A percentile compares a stretch with the other conserved stretches of the same genome.
These are phyloP conservation scores for Pleomassaria siparia DNA, from an alignment of 2,329 filamentous ascomycete genomes.

Conservation along the genomic window DNA sequence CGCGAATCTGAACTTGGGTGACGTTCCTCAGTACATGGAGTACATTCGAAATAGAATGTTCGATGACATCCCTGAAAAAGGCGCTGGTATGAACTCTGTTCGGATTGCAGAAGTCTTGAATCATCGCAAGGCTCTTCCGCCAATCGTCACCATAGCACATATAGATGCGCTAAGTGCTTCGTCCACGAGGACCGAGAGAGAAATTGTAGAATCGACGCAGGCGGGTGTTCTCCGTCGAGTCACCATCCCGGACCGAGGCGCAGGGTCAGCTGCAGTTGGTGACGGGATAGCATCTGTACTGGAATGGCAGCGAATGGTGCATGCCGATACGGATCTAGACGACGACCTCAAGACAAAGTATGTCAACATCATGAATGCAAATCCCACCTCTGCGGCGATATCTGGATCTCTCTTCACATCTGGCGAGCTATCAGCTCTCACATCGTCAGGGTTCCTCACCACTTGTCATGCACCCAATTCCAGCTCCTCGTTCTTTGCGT, in stretches of 20 bases:
- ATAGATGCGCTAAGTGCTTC: slow-evolving; percentile 64
- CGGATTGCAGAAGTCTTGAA: slow-evolving; percentile 65
- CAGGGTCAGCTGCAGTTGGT: slow-evolving; percentile 59
- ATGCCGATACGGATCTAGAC: slow-evolving; percentile 32
- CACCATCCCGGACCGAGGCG: slow-evolving; percentile 62
- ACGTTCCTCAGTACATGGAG: slow-evolving; percentile 65
- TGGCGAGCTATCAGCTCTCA: slow-evolving; percentile 58
- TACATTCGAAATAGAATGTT: slow-evolving; percentile 66
- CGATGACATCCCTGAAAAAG: slow-evolving; percentile 59
- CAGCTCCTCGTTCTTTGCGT: slow-evolving; percentile 44
- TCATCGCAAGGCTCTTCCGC: slow-evolving; percentile 61
- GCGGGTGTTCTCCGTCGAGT: slow-evolving; percentile 63
- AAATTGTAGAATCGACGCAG: slow-evolving; percentile 62
- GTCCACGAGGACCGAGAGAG: slow-evolving; percentile 67
- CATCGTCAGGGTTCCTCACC: slow-evolving; percentile 69
- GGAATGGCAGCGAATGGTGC: slow-evolving; percentile 52
- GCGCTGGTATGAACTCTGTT: slow-evolving; percentile 64
- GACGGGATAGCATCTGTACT: slow-evolving; percentile 64
- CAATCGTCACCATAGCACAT: slow-evolving; percentile 66
- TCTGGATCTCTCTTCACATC: slow-evolving; percentile 45
- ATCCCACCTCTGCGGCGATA: slow-evolving; percentile 53
- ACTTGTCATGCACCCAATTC: slow-evolving; percentile 42
- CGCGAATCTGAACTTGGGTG: slow-evolving; percentile 58
- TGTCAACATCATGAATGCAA: slow-evolving; percentile 51
- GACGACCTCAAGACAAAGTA: slow-evolving; percentile 55